Evolutionary conservation across 2,329 filamentous ascomycete species (phyloP), one percentile per base, ranked within the genome.

Genomic region (Pseudophaeomoniella oleicola): DNA sequence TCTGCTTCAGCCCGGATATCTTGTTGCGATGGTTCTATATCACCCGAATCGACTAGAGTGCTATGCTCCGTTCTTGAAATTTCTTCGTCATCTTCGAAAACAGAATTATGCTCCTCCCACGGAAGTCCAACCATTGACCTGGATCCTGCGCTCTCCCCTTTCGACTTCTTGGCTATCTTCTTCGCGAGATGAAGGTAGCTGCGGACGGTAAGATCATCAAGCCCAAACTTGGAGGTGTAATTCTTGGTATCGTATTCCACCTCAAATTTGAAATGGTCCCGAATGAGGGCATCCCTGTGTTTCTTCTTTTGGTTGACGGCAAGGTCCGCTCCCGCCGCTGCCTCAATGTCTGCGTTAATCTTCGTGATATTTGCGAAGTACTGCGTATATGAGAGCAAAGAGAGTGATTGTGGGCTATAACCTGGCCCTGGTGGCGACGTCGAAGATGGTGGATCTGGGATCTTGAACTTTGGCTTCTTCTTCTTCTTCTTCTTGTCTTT

Each of bases 291-390:
- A 75, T 78, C 37, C 77, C 78, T 39, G 75, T 63, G 22, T 15
- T 45, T 73, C 71, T 75, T 36, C 38, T 30, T 49, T 45, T 13
- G 48, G 39, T 29, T 55, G 50, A 4, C 58, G 44, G 2, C 42
- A 43, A 5, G 39, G 34, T 11, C 47, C 39, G 4, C 54, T 56
- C 6, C 55, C n/a, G 22, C 13, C 30, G 37, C 19, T 4, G 40
- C 40, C 2, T 57, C 50, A 34, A 76, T 67, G 41, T 81, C 73
- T 47, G 86, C 82, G 59, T 96, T 92, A 58, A 94, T 78, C 40
- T 74, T 63, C 0, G 88, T 96, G n/a, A 98, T 63, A 55, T 98
- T 98, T 42, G 88, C 86, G 56, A 76, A 94, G 57, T 92, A 94
- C 50, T 98, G 90, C 3, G 76, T 85, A 56, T 85, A 94, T 4